Evolutionary conservation across 495 filamentous ascomycete species (phyloP).

Genomic region (Hyaloscypha bicolor): DNA sequence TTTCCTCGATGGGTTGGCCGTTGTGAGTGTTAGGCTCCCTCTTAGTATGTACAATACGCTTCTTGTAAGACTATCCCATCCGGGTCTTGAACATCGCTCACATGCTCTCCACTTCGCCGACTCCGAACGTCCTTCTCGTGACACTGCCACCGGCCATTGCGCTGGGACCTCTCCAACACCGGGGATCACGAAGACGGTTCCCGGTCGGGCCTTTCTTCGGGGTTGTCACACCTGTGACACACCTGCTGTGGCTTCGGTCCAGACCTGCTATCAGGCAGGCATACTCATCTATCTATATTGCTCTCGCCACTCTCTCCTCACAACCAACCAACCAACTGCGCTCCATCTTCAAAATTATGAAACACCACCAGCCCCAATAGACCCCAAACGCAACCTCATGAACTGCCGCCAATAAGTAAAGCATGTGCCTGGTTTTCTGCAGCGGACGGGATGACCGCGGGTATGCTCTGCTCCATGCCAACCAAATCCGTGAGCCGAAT

Average conservation of each 20-base stretch:
- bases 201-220: not conserved
- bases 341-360: not conserved
- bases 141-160: not conserved
- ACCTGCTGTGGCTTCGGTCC: not conserved
- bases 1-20: constrained; percentile 92
- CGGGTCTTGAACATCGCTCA: not conserved
- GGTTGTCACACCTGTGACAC: not conserved
- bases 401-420: not conserved
- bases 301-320: no score
- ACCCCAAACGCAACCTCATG: not conserved
- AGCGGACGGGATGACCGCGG: not conserved
- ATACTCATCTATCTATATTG: not conserved
- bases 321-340: not conserved
- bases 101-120: not conserved
- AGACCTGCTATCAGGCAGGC: not conserved
- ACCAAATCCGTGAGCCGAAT: not conserved
- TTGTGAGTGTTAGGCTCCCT: constrained; percentile 71
- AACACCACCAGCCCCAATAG: not conserved
- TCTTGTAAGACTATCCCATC: constrained; percentile 3
- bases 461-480: not conserved
- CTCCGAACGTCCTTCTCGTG: not conserved
- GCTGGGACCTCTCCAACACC: not conserved
- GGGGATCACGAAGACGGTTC: not conserved
- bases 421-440: not conserved
- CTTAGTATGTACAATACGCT: constrained; percentile 9